These are phyloP conservation scores for Colletotrichum sansevieriae DNA, from an alignment of 2,329 filamentous ascomycete species.

Conservation along the genomic window DNA sequence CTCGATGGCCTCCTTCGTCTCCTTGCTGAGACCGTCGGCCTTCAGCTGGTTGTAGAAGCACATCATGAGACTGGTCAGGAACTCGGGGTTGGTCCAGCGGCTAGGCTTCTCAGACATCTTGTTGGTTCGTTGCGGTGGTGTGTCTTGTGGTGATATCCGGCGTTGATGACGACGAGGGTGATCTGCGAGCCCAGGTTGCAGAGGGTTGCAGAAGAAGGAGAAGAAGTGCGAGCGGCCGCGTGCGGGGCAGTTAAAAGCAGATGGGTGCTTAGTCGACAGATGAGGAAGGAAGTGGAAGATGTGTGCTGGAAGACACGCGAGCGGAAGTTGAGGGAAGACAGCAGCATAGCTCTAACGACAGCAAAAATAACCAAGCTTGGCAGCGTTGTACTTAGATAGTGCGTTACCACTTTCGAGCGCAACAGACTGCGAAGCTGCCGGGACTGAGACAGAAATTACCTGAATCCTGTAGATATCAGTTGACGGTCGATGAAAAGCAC, in stretches of 20 bases:
- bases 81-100: slow-evolving; percentile 8
- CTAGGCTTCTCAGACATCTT: slow-evolving; percentile 11
- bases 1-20: slow-evolving; percentile 26
- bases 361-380: too few relatives aligned
- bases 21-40: slow-evolving; percentile 15
- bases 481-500: too few relatives aligned
- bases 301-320: too few relatives aligned
- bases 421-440: too few relatives aligned
- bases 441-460: too few relatives aligned
- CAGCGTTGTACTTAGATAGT: too few relatives aligned
- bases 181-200: neutral
- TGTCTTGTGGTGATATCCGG: neutral
- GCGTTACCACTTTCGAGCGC: too few relatives aligned
- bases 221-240: neutral
- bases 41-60: slow-evolving; percentile 15
- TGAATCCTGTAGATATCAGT: too few relatives aligned
- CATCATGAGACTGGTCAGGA: slow-evolving; percentile 10
- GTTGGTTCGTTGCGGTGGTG: neutral
- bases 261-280: neutral
- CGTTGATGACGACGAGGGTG: neutral
- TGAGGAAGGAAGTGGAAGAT: too few relatives aligned
- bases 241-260: neutral
- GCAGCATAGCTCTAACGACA: too few relatives aligned
- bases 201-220: too few relatives aligned
- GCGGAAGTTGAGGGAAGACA: too few relatives aligned